Conservation (phyloP, 345 rosid genomes). For the Cardamine chenopodiifolia region DNA sequence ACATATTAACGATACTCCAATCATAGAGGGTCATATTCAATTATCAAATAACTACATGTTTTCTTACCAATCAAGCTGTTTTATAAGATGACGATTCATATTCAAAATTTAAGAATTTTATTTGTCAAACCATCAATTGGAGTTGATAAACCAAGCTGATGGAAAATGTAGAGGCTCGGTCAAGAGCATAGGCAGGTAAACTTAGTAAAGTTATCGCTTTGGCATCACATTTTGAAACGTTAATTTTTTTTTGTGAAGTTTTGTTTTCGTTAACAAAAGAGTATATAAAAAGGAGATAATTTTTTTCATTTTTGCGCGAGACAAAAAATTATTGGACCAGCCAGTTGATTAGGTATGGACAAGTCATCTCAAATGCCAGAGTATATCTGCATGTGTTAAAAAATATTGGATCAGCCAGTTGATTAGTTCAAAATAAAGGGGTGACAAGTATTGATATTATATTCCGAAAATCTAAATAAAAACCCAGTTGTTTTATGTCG, state of each 20-base stretch:
- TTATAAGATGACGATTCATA: not conserved
- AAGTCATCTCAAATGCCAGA: not conserved
- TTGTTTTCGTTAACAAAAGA: not conserved
- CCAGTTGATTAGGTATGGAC: not conserved
- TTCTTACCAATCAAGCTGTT: not conserved
- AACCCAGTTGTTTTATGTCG: not conserved
- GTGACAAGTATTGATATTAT: not conserved
- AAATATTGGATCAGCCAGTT: not conserved
- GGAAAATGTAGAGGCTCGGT: too few species aligned
- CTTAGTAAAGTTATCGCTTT: too few species aligned
- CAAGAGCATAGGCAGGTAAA: too few species aligned
- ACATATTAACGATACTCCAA: constrained; percentile 5
- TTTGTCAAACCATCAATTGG: not conserved
- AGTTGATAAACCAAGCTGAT: not conserved
- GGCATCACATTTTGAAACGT: too few species aligned
- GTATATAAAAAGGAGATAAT: not conserved
- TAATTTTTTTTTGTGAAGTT: too few species aligned
- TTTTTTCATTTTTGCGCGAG: not conserved
- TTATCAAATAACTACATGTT: not conserved
- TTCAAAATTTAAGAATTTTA: not conserved
- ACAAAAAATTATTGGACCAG: not conserved
- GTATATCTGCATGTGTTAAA: not conserved
- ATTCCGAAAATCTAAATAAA: not conserved
- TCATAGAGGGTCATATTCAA: not conserved
- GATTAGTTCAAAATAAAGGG: not conserved